Base-by-base conservation (phyloP, 768 basidiomycete species). In the Sporobolomyces phaffii region DNA sequence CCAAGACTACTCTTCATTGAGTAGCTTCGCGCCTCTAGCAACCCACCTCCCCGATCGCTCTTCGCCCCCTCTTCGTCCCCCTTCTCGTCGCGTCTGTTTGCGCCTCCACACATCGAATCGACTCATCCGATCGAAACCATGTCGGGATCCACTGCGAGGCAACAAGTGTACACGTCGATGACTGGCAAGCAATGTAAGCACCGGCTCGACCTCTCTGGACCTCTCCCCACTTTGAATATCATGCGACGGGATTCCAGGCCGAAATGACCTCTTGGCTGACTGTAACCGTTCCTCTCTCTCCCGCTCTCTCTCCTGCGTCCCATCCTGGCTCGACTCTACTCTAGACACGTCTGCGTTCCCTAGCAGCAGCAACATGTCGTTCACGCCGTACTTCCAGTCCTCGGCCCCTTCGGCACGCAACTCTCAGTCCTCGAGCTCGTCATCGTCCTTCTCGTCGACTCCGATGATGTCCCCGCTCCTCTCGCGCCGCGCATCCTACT, bases 111-210 rank as follows among this genome's bases (percentile, higher is more conserved):
- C 20, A 18, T n/a, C 3, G 36, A 41, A 54, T 40, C 36, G 6
- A 38, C 22, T 54, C 6, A n/a, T 40, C 33, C 51, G 38, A 38
- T 41, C 38, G 52, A n/a, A n/a, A n/a, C n/a, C n/a, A n/a, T n/a
- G n/a, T n/a, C n/a, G n/a, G n/a, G n/a, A n/a, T n/a, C n/a, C n/a
- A n/a, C n/a, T n/a, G n/a, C n/a, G n/a, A n/a, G n/a, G n/a, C n/a
- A n/a, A n/a, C 34, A 38, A 4, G 38, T 43, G 15, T 56, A 56
- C 54, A 43, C 40, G 38, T 56, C 54, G 28, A 43, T 56, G n/a
- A 43, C 41, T 18, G 54, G 54, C 11, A 56, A 56, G 22, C 54
- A 56, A 56, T 56, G 54, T 56, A 28, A 43, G 54, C 22, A 26
- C 26, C 54, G 10, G n/a, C 48, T 50, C 11, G 10, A 50, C 28